phyloP scores from a whole-genome alignment of 306 rosid genomes.

The Trifolium subterraneum region DNA sequence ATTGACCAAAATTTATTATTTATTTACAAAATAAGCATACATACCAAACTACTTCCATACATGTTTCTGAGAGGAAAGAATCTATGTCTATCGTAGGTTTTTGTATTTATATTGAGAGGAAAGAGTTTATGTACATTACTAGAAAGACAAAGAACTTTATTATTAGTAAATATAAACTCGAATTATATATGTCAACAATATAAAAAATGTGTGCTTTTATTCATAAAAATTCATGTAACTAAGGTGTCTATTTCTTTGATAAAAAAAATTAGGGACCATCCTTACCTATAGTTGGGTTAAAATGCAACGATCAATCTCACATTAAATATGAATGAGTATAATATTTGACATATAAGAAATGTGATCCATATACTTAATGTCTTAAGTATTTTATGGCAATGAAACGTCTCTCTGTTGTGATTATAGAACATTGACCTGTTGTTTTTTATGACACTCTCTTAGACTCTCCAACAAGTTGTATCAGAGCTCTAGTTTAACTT shows the following conservation, averaged over 20 bases:
- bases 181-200: not conserved
- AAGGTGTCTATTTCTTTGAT: not conserved
- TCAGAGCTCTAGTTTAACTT: too few species aligned
- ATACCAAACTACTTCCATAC: slow-evolving; percentile 24
- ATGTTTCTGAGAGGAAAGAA: not conserved
- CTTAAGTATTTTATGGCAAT: too few species aligned
- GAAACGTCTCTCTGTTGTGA: too few species aligned
- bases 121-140: not conserved
- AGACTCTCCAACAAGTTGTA: too few species aligned
- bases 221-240: not conserved
- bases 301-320: too few species aligned
- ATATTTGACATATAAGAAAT: too few species aligned
- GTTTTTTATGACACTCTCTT: too few species aligned
- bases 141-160: not conserved
- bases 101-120: not conserved
- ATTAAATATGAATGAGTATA: too few species aligned
- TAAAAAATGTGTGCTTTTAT: not conserved
- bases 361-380: too few species aligned
- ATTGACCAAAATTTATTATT: slow-evolving; percentile 42
- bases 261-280: not conserved
- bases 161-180: not conserved
- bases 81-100: slow-evolving; percentile 1
- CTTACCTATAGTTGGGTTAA: not conserved
- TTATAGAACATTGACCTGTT: too few species aligned
- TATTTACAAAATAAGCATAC: not conserved